These are phyloP conservation scores for Peterozyma xylosa DNA, from an alignment of 805 yeast genomes.

Conservation along the genomic window DNA sequence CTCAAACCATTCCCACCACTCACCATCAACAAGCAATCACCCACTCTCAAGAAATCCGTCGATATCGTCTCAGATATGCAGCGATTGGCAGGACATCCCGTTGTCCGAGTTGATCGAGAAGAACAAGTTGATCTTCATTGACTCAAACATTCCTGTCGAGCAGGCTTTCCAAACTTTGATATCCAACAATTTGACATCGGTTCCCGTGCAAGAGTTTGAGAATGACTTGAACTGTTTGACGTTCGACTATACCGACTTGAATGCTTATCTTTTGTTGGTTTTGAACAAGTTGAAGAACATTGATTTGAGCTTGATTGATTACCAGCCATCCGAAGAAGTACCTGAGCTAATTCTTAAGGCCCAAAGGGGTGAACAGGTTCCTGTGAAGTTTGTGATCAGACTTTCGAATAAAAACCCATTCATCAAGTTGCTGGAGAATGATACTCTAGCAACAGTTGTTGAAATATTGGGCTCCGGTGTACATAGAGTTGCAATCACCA, in stretches of 20 bases:
- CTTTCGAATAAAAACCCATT: conserved; percentile 87
- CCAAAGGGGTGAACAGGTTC: conserved; percentile 82
- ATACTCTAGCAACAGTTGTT: conserved; percentile 64
- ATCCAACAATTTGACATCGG: conserved; percentile 68
- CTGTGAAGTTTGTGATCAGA: conserved; percentile 81
- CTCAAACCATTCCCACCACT: no score
- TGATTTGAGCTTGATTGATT: conserved; percentile 26
- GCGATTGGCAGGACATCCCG: conserved; percentile 69
- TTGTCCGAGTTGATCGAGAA: conserved; percentile 70
- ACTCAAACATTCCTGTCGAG: conserved; percentile 68
- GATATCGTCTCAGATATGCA: conserved; percentile 21
- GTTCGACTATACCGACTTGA: conserved; percentile 88
- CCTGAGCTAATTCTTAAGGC: conserved; percentile 48
- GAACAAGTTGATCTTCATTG: conserved; percentile 67
- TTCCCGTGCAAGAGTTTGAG: conserved; percentile 63
- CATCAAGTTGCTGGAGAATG: conserved; percentile 63
- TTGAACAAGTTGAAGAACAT: conserved; percentile 54
- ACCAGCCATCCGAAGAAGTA: conserved; percentile 30
- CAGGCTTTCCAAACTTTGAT: conserved; percentile 77
- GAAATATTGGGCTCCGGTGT: conserved; percentile 93
- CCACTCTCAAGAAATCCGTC: conserved; percentile 28
- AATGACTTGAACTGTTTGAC: conserved; percentile 67
- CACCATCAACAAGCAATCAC: background rate
- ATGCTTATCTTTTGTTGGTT: conserved; percentile 77
- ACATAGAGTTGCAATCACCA: conserved; percentile 78